Percentiles rank a stretch among this genome's conserved stretches.
Evolutionary conservation across 208 protist genomes (phyloP).

Genomic region (Crithidia thermophila): DNA sequence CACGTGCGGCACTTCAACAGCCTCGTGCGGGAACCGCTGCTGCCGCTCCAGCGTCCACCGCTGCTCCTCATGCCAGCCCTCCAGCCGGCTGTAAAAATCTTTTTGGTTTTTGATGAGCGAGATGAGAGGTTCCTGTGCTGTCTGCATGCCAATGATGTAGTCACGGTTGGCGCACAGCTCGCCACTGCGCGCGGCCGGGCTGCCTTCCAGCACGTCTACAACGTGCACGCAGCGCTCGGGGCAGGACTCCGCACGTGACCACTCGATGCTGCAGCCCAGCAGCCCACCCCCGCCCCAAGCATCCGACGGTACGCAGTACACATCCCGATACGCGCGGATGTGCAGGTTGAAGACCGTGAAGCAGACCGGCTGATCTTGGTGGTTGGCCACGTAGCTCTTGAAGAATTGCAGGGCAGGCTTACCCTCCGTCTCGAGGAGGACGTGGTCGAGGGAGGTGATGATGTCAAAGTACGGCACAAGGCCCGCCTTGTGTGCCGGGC

Average conservation of each 20-base stretch:
- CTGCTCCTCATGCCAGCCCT: slow-evolving; percentile 63
- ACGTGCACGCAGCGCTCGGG: slow-evolving; percentile 63
- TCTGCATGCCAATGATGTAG: slow-evolving; percentile 91
- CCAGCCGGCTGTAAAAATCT: slow-evolving; percentile 70
- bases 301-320: slow-evolving; percentile 35
- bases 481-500: slow-evolving; percentile 74
- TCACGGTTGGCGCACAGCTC: slow-evolving; percentile 61
- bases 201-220: slow-evolving; percentile 59
- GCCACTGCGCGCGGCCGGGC: slow-evolving; percentile 46
- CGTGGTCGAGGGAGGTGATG: slow-evolving; percentile 72
- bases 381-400: slow-evolving; percentile 46
- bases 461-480: slow-evolving; percentile 91
- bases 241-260: slow-evolving; percentile 41
- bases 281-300: slow-evolving; percentile 63
- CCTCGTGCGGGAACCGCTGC: slow-evolving; percentile 20
- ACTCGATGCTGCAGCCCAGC: slow-evolving; percentile 89
- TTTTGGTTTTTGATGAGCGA: slow-evolving; percentile 63
- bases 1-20: slow-evolving; percentile 35
- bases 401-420: slow-evolving; percentile 51
- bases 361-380: slow-evolving; percentile 40
- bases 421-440: slow-evolving; percentile 23
- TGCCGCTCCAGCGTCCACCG: slow-evolving; percentile 36
- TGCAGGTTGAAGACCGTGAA: slow-evolving; percentile 79
- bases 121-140: slow-evolving; percentile 52
- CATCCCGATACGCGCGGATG: slow-evolving; percentile 58